Conservation (phyloP, 305 asterid genomes). For the Coffea humblotiana region DNA sequence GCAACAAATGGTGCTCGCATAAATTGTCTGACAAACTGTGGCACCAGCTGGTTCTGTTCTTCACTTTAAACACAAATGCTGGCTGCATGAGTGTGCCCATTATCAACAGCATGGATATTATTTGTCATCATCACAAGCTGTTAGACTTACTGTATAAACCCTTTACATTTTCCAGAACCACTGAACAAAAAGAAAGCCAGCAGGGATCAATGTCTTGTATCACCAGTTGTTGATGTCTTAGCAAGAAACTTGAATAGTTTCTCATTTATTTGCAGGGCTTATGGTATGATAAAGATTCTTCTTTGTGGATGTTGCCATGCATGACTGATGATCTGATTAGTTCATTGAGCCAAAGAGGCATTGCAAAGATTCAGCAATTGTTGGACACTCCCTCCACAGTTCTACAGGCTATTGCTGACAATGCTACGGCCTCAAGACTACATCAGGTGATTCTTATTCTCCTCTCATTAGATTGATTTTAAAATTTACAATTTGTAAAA, state of each 20-base stretch:
- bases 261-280: slow-evolving; percentile 55
- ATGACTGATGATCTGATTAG: slow-evolving; percentile 72
- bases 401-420: slow-evolving; percentile 48
- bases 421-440: slow-evolving; percentile 54
- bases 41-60: not conserved
- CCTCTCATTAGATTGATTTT: slow-evolving; percentile 4
- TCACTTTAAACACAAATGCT: not conserved
- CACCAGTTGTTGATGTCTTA: not conserved
- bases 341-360: slow-evolving; percentile 58
- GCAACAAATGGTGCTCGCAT: too few relatives aligned
- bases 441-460: slow-evolving; percentile 56
- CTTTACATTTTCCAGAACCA: not conserved
- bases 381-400: slow-evolving; percentile 48
- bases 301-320: slow-evolving; percentile 86
- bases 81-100: not conserved
- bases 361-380: slow-evolving; percentile 63
- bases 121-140: too few relatives aligned
- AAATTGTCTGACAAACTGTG: too few relatives aligned
- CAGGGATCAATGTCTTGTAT: not conserved
- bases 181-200: not conserved
- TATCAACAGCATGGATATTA: not conserved
- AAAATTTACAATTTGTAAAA: not conserved
- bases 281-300: slow-evolving; percentile 67
- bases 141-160: too few relatives aligned
- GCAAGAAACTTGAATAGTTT: not conserved